Evolutionary conservation across 2,329 filamentous ascomycete species (phyloP), one percentile per base, ranked within the genome.

Genomic region (Zasmidium citrigriseum): DNA sequence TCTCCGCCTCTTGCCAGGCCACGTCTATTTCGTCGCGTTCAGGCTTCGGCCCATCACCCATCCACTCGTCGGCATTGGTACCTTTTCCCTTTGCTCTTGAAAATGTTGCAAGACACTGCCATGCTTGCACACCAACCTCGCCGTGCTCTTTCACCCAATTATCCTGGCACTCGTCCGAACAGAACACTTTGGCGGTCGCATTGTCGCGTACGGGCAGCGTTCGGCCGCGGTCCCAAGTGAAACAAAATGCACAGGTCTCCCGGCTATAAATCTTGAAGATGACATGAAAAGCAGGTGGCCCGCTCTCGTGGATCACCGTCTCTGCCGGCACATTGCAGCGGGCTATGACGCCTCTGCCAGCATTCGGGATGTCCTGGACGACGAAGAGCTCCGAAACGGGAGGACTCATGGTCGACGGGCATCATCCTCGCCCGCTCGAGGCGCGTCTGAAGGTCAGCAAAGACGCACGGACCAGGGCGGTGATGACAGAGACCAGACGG

Each of bases 211-310:
- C 67, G 4, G 67, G 66, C 57, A 78, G 65, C 46, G 74, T 75
- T 2, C 76, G 70, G 1, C 79, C 79, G 21, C 74, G 68, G 25
- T 80, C 74, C 65, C 80, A 81, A 20, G 58, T 55, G 55, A 81
- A 80, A 65, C 79, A 81, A 23, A 75, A 69, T 0, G 74, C 78
- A 67, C 79, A 81, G 11, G 80, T 78, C 69, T 81, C 79, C 44
- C 77, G 77, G 9, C 76, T 71, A 64, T 80, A 81, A 50, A 78
- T 72, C 48, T 77, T 74, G 44, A 78, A 72, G 3, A 81, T 60
- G 9, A 80, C 75, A 25, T 72, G 72, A 1, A 76, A 68, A 2
- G 73, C 70, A 1, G 78, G 72, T 18, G 74, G 70, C n/a, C 68
- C 64, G 18, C 75, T 73, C 18, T 68, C 68, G 59, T 72, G 74